phyloP scores from a whole-genome alignment of 2,329 filamentous ascomycete genomes.

The Fulvia fulva region DNA sequence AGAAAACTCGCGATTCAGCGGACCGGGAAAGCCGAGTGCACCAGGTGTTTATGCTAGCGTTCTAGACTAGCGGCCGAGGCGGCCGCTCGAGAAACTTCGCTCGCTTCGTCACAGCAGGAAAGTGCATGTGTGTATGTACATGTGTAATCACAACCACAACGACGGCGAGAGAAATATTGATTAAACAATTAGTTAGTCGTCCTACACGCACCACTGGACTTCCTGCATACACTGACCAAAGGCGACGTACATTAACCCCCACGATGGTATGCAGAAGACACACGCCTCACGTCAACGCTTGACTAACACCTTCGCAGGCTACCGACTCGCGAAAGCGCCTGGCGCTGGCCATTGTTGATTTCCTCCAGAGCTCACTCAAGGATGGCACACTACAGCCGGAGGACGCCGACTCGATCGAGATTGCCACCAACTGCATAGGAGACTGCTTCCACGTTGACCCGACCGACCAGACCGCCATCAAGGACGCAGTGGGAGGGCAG shows the following conservation, averaged over 20 bases:
- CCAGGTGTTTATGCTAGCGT: too few species aligned
- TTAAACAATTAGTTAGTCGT: too few species aligned
- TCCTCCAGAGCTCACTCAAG: constrained; percentile 75
- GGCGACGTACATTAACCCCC: not conserved
- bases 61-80: too few species aligned
- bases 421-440: constrained; percentile 89
- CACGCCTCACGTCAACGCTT: not conserved
- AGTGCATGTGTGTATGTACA: too few species aligned
- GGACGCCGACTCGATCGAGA: constrained; percentile 89
- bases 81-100: too few species aligned
- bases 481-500: constrained; percentile 77
- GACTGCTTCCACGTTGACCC: constrained; percentile 95
- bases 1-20: too few species aligned
- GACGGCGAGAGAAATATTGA: too few species aligned
- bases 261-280: constrained; percentile 9
- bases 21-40: too few species aligned
- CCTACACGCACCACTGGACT: too few species aligned
- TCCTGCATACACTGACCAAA: not conserved
- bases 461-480: constrained; percentile 66
- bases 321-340: constrained; percentile 71
- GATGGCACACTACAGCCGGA: constrained; percentile 87
- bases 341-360: constrained; percentile 95
- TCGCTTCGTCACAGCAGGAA: too few species aligned
- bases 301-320: constrained; percentile 31
- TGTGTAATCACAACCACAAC: too few species aligned